Base-by-base conservation (phyloP, 2,329 filamentous ascomycete genomes). In the Pseudogymnoascus sp. region DNA sequence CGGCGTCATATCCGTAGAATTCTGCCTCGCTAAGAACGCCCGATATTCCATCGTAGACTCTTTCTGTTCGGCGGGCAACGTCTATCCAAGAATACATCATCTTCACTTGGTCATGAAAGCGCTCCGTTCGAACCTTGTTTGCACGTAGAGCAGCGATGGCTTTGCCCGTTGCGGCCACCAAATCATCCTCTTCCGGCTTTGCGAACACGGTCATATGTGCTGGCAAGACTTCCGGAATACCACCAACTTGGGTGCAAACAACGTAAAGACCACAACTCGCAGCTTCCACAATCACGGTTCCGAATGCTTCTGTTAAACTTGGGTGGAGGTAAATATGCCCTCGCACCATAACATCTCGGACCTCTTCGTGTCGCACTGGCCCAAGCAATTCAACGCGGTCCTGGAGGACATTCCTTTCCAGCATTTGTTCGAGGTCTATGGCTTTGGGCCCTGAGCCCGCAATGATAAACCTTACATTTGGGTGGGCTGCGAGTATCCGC, bases 31-130 rank as follows among this genome's bases (percentile, higher is more conserved):
- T 87, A 62, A 96, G 87, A n/a, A 86, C 87, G 6, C 92, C 93
- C 2, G 87, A 91, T 69, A 99, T 96, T 60, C 95, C 91, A 74
- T 96, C 87, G 76, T 99, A 99, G 0, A 99, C 95, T 31, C 93
- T 85, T 77, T 99, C 95, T 0, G 95, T 98, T 63, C 95, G 89
- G 70, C 90, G 85, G 13, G 95, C 95, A 28, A 99, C 93, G 74
- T 99, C 93, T 28, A 90, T 90, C 95, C 95, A 99, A 1, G 92
- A 96, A 78, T 99, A 99, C 95, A 98, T 98, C 79, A 90, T 90
- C 76, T 93, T 92, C 67, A 99, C 95, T 76, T 98, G 90, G 69
- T 96, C 93, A 74, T 99, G 95, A 73, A 99, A 99, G 45, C 89
- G 85, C 74, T 98, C 93, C 0, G 95, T 96, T 67, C 92, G 87